Base-by-base conservation (phyloP, 805 yeast genomes). In the Yamadazyma paraphyllophila region DNA sequence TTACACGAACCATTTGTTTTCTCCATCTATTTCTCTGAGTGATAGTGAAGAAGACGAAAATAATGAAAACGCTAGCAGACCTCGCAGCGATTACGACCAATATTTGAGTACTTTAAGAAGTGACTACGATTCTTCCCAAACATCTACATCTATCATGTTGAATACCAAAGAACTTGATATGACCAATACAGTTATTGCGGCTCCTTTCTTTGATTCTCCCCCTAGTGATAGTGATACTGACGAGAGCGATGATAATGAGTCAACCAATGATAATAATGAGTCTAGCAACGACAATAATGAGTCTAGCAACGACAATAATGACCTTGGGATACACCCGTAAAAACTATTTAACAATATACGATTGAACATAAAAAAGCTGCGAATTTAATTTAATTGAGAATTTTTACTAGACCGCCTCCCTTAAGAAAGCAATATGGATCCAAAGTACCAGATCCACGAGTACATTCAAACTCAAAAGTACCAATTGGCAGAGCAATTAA, bases 381-480 rank as follows among this genome's bases (percentile, higher is more conserved):
- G 40, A 37, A 25, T 26, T 26, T 13, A 4, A 13, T 13, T n/a
- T 8, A 17, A 25, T 11, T 25, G 31, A 29, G 31, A 29, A 29
- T 11, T 11, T 11, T 9, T 32, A 9, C 16, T 3, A 32, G 3
- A 32, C 4, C 13, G 10, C 11, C 36, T 9, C 27, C 38, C 26
- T 24, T 10, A 17, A 32, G 17, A 20, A 25, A 29, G 31, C n/a
- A 31, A 13, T 4, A 48, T 37, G 47, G 13, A 45, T 7, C 45
- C 39, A 31, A 54, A 56, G 34, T 58, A 47, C 41, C 46, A 51
- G 3, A 46, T 85, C 4, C 87, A 82, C 51, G 80, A 81, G 37
- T 91, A 92, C 2, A 85, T 86, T 5, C 73, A 81, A 53, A 82
- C 82, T 14, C 82, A 82, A 35, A 75, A 86, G 38, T 56, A 69